Evolutionary conservation across 139 green algal genomes (phyloP).

Genomic region (Chlamydomonas sphaeroides): DNA sequence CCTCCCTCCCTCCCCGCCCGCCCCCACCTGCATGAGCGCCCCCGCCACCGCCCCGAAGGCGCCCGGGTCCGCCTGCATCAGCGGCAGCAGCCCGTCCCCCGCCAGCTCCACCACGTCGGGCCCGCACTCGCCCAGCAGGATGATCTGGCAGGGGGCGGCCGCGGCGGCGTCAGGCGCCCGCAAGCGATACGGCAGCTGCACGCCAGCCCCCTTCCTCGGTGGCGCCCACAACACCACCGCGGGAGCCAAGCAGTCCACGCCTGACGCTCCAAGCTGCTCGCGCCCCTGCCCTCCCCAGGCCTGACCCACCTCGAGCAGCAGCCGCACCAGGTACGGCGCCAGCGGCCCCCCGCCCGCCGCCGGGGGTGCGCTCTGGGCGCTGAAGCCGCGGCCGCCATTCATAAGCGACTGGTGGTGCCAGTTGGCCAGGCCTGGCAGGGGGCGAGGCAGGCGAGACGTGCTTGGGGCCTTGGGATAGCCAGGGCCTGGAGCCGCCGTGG

Average conservation of each 20-base stretch:
- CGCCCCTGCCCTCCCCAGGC: no score
- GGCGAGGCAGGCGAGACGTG: neutral
- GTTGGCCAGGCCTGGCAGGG: slow-evolving; percentile 19
- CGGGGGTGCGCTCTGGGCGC: neutral
- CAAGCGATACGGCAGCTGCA: no score
- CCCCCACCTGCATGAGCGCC: slow-evolving; percentile 14
- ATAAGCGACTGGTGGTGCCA: slow-evolving; percentile 37
- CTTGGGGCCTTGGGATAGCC: no score
- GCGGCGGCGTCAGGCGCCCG: no score
- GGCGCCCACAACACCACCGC: no score
- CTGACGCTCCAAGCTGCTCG: no score
- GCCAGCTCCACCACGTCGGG: slow-evolving; percentile 68
- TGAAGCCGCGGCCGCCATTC: slow-evolving; percentile 23
- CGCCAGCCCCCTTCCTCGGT: no score
- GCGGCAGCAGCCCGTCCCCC: slow-evolving; percentile 76
- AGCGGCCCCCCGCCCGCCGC: slow-evolving; percentile 50
- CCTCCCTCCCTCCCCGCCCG: neutral
- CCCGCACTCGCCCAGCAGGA: neutral
- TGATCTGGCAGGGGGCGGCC: neutral
- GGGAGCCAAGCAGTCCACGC: no score
- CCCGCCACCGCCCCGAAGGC: slow-evolving; percentile 42
- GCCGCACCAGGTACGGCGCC: slow-evolving; percentile 43
- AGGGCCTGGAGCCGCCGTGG: no score
- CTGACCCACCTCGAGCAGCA: slow-evolving; percentile 10
- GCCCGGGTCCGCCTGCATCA: slow-evolving; percentile 64